These are phyloP conservation scores for Pseudogymnoascus sp. DNA, from an alignment of 2,329 filamentous ascomycete genomes.

Conservation along the genomic window DNA sequence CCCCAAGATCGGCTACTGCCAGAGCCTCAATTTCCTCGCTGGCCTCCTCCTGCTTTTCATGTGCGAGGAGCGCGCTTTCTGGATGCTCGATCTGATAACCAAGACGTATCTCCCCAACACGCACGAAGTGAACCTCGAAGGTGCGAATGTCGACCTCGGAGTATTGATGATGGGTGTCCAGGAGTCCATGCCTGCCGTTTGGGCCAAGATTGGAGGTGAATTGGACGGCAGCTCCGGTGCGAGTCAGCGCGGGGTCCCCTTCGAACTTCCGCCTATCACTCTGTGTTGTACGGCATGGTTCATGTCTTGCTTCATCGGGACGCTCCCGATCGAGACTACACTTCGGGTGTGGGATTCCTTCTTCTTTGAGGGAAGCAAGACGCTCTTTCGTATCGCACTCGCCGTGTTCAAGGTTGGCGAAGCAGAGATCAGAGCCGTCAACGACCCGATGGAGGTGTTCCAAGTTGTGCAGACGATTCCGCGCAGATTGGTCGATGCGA, in stretches of 20 bases:
- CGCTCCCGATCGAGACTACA: constrained; percentile 82
- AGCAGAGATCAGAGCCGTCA: constrained; percentile 65
- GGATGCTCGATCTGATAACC: constrained; percentile 88
- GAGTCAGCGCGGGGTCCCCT: constrained; percentile 19
- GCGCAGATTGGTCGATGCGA: constrained; percentile 71
- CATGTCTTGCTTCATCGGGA: constrained; percentile 94
- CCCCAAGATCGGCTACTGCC: constrained; percentile 87
- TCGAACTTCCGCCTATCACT: constrained; percentile 75
- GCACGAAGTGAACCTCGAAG: constrained; percentile 82
- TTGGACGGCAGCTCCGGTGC: constrained; percentile 39
- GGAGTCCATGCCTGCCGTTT: constrained; percentile 73
- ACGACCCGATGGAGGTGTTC: constrained; percentile 91
- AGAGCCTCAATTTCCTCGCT: constrained; percentile 90
- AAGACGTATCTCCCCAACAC: constrained; percentile 81
- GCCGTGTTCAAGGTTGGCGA: constrained; percentile 88
- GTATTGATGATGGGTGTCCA: constrained; percentile 83
- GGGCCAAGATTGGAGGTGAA: constrained; percentile 79
- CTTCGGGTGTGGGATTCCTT: constrained; percentile 92
- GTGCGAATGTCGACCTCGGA: constrained; percentile 86
- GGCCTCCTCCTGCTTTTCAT: constrained; percentile 85
- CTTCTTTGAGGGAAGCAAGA: constrained; percentile 92
- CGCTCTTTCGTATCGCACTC: constrained; percentile 82
- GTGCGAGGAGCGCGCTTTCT: constrained; percentile 82
- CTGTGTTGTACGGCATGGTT: constrained; percentile 95
- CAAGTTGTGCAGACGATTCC: constrained; percentile 86